Percentiles rank a stretch among this genome's conserved stretches.
phyloP scores from a whole-genome alignment of 1,284 basidiomycete genomes.

The Tetrapyrgos nigripes region DNA sequence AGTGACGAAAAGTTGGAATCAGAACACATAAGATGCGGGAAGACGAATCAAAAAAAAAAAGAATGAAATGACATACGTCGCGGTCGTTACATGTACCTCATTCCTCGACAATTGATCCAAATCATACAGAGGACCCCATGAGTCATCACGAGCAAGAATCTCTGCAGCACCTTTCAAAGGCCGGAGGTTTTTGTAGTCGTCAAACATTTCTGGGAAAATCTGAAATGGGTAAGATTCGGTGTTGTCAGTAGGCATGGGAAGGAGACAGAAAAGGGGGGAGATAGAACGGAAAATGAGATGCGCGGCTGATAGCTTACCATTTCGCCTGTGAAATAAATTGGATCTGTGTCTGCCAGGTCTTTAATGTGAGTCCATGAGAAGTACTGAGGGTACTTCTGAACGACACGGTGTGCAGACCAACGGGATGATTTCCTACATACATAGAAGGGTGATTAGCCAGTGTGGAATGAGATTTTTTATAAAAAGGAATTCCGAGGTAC shows the following conservation, averaged over 20 bases:
- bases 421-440: constrained; percentile 42
- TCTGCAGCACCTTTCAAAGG: constrained; percentile 54
- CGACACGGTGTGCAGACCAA: constrained; percentile 52
- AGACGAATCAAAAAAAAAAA: constrained; percentile 1
- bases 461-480: background rate
- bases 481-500: constrained; percentile 35
- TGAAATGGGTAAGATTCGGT: constrained; percentile 25
- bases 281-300: background rate
- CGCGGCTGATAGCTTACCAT: too few species aligned
- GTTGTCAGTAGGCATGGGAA: constrained; percentile 5
- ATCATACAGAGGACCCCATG: constrained; percentile 52
- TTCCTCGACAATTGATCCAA: constrained; percentile 50
- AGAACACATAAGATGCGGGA: background rate
- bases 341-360: constrained; percentile 36
- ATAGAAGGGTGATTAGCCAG: background rate
- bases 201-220: constrained; percentile 56
- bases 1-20: background rate
- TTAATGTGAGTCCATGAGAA: constrained; percentile 51
- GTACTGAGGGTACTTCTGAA: constrained; percentile 44
- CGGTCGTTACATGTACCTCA: constrained; percentile 53
- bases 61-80: constrained; percentile 42
- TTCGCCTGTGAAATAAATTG: constrained; percentile 56
- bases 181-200: constrained; percentile 52
- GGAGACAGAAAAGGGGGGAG: background rate
- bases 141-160: constrained; percentile 47